These are phyloP conservation scores for Medakamo hakoo DNA, from an alignment of 139 green algal genomes.

Conservation along the genomic window DNA sequence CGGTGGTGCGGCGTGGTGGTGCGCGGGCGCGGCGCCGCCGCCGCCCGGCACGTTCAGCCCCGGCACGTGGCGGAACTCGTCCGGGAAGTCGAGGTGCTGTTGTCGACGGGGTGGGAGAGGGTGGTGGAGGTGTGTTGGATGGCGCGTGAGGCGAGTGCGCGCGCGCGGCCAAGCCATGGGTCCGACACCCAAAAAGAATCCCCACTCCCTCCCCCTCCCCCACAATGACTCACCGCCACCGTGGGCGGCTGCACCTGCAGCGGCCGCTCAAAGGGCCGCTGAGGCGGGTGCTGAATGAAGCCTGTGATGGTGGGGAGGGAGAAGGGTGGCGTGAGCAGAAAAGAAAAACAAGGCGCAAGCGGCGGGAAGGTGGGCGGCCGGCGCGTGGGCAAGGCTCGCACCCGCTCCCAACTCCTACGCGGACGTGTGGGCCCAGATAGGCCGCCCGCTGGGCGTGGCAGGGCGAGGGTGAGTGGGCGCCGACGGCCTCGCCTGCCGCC, in stretches of 20 bases:
- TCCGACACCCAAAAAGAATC: neutral
- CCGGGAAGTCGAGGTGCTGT: neutral
- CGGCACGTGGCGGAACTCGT: neutral
- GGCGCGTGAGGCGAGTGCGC: neutral
- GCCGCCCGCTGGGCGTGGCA: too few relatives aligned
- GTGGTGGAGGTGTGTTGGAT: neutral
- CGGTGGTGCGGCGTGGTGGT: neutral
- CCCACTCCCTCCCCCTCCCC: neutral
- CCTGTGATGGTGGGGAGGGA: too few relatives aligned
- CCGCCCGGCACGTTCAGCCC: neutral
- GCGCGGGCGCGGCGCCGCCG: neutral
- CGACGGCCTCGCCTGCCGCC: too few relatives aligned
- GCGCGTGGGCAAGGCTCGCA: neutral
- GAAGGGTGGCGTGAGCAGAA: too few relatives aligned
- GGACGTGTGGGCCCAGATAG: too few relatives aligned
- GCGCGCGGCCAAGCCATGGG: neutral
- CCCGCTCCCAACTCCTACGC: too few relatives aligned
- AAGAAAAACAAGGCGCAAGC: too few relatives aligned
- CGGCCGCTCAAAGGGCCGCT: conserved; percentile 21
- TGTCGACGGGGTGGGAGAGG: neutral
- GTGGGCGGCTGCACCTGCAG: conserved; percentile 23
- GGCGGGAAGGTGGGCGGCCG: neutral
- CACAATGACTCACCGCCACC: conserved; percentile 6
- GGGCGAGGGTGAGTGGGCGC: too few relatives aligned
- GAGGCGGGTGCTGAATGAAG: conserved; percentile 33